Evolutionary conservation across 257 asterid genomes (phyloP), one percentile per base, ranked within the genome.

Genomic region (Cinchona pubescens): DNA sequence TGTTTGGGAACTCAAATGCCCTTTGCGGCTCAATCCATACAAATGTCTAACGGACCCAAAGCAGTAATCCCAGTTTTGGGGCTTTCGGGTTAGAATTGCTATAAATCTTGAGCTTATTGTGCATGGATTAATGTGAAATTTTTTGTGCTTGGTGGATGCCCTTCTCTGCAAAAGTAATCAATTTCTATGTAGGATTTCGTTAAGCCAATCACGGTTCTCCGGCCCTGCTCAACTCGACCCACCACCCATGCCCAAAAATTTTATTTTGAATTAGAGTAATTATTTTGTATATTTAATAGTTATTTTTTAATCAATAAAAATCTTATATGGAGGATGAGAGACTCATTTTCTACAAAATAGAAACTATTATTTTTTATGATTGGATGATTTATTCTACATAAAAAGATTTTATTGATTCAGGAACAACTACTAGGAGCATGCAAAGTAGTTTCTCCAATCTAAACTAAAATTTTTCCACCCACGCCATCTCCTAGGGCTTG

Each of bases 1-100:
- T 80, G 85, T 80, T 86, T 59, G 70, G 79, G 79, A 81, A 85
- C 25, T 46, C 74, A 32, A 80, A 80, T 75, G 64, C 68, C 62
- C 60, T 71, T 63, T 86, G 84, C 79, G 83, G 80, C 82, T 88
- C 82, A 78, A 87, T 76, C 86, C 76, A 83, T 45, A 74, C 77
- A 73, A 53, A 18, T 90, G 94, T 87, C 94, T 78, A 74, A 82
- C 77, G 85, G 74, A 81, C 67, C 79, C 59, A 80, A 79, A 84
- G 85, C 96, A 83, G 53, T 35, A 69, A 85, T 81, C 94, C 83
- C 82, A 74, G 72, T 79, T n/a, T 82, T 77, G 46, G 75, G 86
- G 91, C 76, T 1, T 78, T 63, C 32, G 72, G 4, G 15, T 42
- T 45, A 43, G n/a, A 6, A 6, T n/a, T 48, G 72, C 46, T 13